phyloP scores from a whole-genome alignment of 2,329 filamentous ascomycete genomes.

The Diaporthe citriasiana region DNA sequence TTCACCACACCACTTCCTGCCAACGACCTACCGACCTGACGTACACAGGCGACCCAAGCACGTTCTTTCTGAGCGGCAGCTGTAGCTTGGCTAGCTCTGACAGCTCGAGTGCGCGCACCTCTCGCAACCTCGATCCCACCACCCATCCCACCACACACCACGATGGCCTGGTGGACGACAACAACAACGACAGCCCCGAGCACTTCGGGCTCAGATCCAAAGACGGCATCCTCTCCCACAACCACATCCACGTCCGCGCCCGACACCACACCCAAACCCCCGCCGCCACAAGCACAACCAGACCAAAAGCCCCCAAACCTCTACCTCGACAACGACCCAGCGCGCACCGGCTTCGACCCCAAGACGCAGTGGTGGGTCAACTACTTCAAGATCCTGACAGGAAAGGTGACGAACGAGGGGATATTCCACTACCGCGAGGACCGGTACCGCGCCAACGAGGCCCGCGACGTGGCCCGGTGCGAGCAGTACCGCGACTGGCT shows the following conservation, averaged over 20 bases:
- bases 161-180: slow-evolving; percentile 38
- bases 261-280: slow-evolving; percentile 19
- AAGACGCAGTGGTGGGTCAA: slow-evolving; percentile 79
- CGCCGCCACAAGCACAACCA: slow-evolving; percentile 29
- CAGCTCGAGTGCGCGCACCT: neutral
- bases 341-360: slow-evolving; percentile 74
- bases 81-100: neutral
- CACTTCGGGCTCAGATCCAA: slow-evolving; percentile 29
- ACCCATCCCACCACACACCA: slow-evolving; percentile 34
- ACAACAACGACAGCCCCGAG: slow-evolving; percentile 37
- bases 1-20: neutral
- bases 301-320: slow-evolving; percentile 44
- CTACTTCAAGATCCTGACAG: slow-evolving; percentile 86
- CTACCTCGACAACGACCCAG: slow-evolving; percentile 69
- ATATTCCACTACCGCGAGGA: slow-evolving; percentile 82
- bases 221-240: neutral
- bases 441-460: slow-evolving; percentile 82
- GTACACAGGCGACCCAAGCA: neutral
- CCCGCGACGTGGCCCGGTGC: slow-evolving; percentile 83
- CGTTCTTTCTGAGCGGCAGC: neutral
- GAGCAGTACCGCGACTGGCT: slow-evolving; percentile 88
- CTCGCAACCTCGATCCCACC: neutral
- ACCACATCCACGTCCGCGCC: neutral
- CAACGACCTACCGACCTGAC: neutral
- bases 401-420: slow-evolving; percentile 77